Percentiles rank a stretch among this genome's conserved stretches.
phyloP scores from a whole-genome alignment of 306 rosid species.

The Dalbergia oliveri region DNA sequence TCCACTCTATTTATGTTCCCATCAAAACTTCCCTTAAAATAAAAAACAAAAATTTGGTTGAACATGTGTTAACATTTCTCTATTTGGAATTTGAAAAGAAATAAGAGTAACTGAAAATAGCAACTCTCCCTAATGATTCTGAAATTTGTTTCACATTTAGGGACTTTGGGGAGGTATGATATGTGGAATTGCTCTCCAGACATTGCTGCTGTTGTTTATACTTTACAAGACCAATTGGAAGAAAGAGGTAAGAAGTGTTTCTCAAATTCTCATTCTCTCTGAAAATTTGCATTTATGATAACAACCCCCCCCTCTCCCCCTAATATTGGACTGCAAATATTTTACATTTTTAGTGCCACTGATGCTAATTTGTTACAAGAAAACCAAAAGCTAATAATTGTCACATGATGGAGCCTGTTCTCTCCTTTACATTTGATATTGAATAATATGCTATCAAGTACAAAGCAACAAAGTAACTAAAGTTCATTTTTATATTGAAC shows the following conservation, averaged over 20 bases:
- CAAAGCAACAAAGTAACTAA: slow-evolving; percentile 6
- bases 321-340: background rate
- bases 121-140: slow-evolving; percentile 25
- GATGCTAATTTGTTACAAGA: background rate
- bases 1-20: background rate
- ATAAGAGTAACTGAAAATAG: background rate
- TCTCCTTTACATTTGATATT: slow-evolving; percentile 9
- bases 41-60: background rate
- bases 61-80: background rate
- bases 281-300: background rate
- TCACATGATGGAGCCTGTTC: slow-evolving; percentile 21
- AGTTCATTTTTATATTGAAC: background rate
- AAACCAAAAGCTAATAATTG: background rate
- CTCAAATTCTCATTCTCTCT: slow-evolving; percentile 6
- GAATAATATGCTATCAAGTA: slow-evolving; percentile 15
- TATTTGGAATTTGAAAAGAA: slow-evolving; percentile 14
- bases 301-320: no score
- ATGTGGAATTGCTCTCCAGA: slow-evolving; percentile 57
- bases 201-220: slow-evolving; percentile 45
- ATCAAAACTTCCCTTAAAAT: background rate
- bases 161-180: slow-evolving; percentile 68
- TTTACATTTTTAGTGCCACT: background rate
- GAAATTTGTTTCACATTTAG: slow-evolving; percentile 29
- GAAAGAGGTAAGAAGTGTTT: slow-evolving; percentile 53
- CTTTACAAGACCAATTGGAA: slow-evolving; percentile 60